A percentile compares a stretch with the other conserved stretches of the same genome.
These are phyloP conservation scores for Entrophospora sp. DNA, from an alignment of 192 early-diverging fungal species.

Conservation along the genomic window DNA sequence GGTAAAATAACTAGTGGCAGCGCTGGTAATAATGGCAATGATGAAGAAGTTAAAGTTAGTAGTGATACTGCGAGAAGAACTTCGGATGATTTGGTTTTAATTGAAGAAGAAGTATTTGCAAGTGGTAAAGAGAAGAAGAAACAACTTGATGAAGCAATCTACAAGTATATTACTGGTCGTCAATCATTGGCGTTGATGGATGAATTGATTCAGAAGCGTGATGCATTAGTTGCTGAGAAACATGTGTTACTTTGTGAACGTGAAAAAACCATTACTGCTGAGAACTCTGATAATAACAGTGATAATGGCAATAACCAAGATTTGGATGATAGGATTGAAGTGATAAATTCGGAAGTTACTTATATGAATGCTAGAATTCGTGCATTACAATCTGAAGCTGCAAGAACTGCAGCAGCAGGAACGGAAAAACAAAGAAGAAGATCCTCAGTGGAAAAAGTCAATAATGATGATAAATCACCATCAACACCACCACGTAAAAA, in stretches of 20 bases:
- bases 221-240: constrained; percentile 38
- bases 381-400: constrained; percentile 43
- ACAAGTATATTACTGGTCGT: constrained; percentile 44
- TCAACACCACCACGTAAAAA: constrained; percentile 14
- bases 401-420: constrained; percentile 7
- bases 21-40: too few relatives aligned
- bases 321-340: constrained; percentile 48
- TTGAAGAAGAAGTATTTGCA: constrained; percentile 22
- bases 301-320: constrained; percentile 30
- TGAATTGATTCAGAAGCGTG: constrained; percentile 41
- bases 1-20: constrained; percentile 6
- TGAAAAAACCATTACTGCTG: constrained; percentile 27
- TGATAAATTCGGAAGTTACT: constrained; percentile 50
- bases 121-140: constrained; percentile 40
- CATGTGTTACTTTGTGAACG: constrained; percentile 41
- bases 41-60: too few relatives aligned
- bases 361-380: constrained; percentile 45
- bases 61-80: constrained; percentile 17
- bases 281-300: constrained; percentile 15
- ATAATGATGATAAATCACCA: constrained; percentile 7
- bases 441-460: constrained; percentile 22
- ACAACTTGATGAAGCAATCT: constrained; percentile 43
- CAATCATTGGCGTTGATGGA: constrained; percentile 46
- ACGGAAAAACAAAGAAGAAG: not conserved
- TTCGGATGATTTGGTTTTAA: not conserved